Percentiles rank a stretch among this genome's conserved stretches.
phyloP scores from a whole-genome alignment of 345 rosid genomes.

The thale cress (Arabidopsis thaliana) region TAIR10.1 NC_003075.7:17222501-17223000 shows the following conservation, averaged over 20 bases:
- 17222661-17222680: constrained; percentile 98
- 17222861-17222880: constrained; percentile 97
- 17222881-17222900: constrained; percentile 59
- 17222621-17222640: constrained; percentile 67
- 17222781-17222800: constrained; percentile 92
- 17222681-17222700: constrained; percentile 91
- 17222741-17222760: constrained; percentile 94
- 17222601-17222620: constrained; percentile 59
- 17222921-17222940: not conserved
- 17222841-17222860: constrained; percentile 97
- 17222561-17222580: not conserved
- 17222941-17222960: constrained; percentile 1
- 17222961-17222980: constrained; percentile 82
- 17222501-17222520: constrained; percentile 75
- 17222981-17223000: constrained; percentile 92
- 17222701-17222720: constrained; percentile 85
- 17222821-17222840: constrained; percentile 83
- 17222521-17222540: constrained; percentile 35
- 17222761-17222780: constrained; percentile 90
- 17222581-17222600: not conserved
- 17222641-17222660: constrained; percentile 79
- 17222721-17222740: constrained; percentile 85
- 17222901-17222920: not conserved
- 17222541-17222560: not conserved
- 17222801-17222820: constrained; percentile 79